A percentile compares a stretch with the other conserved stretches of the same genome.
Conservation (phyloP, 169 alveolate species). For the Eimeria zaria region DNA sequence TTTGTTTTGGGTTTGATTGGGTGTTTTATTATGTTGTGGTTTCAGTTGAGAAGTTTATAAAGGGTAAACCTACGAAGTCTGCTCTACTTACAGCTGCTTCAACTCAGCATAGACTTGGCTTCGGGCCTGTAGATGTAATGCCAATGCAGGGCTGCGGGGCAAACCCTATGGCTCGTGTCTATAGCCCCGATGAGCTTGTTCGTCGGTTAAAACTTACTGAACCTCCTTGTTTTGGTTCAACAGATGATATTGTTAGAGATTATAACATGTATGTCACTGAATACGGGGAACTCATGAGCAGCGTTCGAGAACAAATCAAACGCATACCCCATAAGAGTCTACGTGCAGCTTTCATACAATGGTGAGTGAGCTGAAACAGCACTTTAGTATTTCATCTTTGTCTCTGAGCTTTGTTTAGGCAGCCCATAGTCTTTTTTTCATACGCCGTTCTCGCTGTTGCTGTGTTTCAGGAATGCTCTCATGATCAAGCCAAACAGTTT, state of each 20-base stretch:
- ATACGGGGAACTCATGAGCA: not conserved
- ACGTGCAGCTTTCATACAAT: constrained; percentile 37
- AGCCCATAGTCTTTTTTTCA: not conserved
- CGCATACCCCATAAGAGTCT: not conserved
- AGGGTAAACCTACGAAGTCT: not conserved
- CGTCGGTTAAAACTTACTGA: not conserved
- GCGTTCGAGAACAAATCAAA: not conserved
- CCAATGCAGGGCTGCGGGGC: constrained; percentile 53
- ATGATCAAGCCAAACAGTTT: constrained; percentile 34
- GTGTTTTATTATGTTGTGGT: not conserved
- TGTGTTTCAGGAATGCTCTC: constrained; percentile 37
- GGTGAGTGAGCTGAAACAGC: not conserved
- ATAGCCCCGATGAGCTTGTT: constrained; percentile 32
- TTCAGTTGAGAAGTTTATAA: constrained; percentile 23
- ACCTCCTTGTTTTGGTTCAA: constrained; percentile 3
- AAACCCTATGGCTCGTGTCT: constrained; percentile 29
- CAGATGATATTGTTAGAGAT: not conserved
- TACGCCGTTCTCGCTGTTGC: not conserved
- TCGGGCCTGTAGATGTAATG: not conserved
- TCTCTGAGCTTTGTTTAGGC: too few species aligned
- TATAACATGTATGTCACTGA: constrained; percentile 21
- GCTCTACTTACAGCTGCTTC: not conserved
- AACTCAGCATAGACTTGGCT: not conserved
- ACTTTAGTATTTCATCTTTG: too few species aligned
- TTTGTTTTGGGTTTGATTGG: not conserved